Evolutionary conservation across 768 basidiomycete species (phyloP).

Genomic region (Leccinum obscurum): DNA sequence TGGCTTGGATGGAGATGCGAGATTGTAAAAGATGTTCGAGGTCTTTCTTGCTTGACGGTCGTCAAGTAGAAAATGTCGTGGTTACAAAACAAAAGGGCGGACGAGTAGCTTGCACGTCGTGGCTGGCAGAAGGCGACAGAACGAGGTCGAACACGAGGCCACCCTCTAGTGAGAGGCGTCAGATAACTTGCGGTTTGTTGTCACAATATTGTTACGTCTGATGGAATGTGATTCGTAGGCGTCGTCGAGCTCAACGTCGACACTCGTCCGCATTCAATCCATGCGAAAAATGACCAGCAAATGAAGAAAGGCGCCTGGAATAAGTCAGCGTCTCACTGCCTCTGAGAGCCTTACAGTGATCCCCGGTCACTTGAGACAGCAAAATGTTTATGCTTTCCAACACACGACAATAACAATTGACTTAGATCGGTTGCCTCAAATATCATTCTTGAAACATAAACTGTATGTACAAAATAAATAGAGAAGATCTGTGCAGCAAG

Average conservation of each 20-base stretch:
- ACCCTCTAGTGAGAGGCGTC: not conserved
- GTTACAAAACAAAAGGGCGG: not conserved
- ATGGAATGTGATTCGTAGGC: not conserved
- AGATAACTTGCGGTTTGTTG: not conserved
- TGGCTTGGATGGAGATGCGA: constrained; percentile 14
- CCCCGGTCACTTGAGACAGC: not conserved
- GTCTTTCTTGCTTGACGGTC: constrained; percentile 2
- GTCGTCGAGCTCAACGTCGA: not conserved
- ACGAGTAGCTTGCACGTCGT: constrained; percentile 8
- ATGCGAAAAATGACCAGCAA: not conserved
- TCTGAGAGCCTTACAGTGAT: not conserved
- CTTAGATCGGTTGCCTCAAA: too few species aligned
- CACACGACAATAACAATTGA: not conserved
- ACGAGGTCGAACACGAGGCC: constrained; percentile 27
- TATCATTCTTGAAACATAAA: too few species aligned
- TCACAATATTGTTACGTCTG: constrained; percentile 4
- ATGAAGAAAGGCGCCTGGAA: not conserved
- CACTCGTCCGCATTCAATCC: not conserved
- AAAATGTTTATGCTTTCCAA: not conserved
- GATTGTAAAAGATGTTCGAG: not conserved
- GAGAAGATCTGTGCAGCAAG: too few species aligned
- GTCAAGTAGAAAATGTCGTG: constrained; percentile 3
- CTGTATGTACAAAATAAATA: too few species aligned
- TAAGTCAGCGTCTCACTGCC: not conserved
- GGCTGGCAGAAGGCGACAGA: constrained; percentile 7